Evolutionary conservation across 2,329 filamentous ascomycete species (phyloP), one percentile per base, ranked within the genome.

Genomic region (Nemania sp.): DNA sequence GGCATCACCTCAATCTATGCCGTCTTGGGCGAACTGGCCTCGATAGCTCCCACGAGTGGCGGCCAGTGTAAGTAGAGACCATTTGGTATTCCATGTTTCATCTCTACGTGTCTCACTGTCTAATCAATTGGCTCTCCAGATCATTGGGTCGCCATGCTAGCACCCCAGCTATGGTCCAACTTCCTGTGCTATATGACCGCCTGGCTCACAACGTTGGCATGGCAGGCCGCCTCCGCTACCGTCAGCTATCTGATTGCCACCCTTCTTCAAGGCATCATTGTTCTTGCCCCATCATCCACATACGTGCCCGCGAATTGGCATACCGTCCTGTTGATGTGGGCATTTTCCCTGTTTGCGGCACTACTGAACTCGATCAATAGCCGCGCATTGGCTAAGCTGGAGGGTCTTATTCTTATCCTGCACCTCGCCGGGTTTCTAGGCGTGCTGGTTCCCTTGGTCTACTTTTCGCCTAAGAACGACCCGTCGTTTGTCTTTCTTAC

Each of bases 1-100:
- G 43, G 77, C 4, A 74, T 72, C 57, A 61, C 75, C 22, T 72
- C 73, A 26, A 70, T 77, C 22, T 77, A 76, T 46, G 41, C 55
- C 8, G 45, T 49, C 5, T 44, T 64, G 47, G 63, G 49, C 2
- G 62, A 64, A 23, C 19, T 64, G 19, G 56, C 58, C 12, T 64
- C 63, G 3, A 55, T 57, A 7, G 62, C 62, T 3, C 63, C 62
- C 3, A 66, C 63, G 5, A 54, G 58, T 2, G 61, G 58, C 24
- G 62, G 63, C 5, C 63, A 64, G 47, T 65, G 56, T 60, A 55
- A 5, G 34, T 20, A 31, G 9, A 31, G n/a, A n/a, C n/a, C n/a
- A n/a, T n/a, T n/a, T n/a, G n/a, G n/a, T n/a, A n/a, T n/a, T n/a
- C n/a, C n/a, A n/a, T n/a, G n/a, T n/a, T n/a, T n/a, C n/a, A n/a